Percentiles rank a stretch among this genome's conserved stretches.
phyloP scores from a whole-genome alignment of 1,284 basidiomycete species.

The Vanrija sp. region DNA sequence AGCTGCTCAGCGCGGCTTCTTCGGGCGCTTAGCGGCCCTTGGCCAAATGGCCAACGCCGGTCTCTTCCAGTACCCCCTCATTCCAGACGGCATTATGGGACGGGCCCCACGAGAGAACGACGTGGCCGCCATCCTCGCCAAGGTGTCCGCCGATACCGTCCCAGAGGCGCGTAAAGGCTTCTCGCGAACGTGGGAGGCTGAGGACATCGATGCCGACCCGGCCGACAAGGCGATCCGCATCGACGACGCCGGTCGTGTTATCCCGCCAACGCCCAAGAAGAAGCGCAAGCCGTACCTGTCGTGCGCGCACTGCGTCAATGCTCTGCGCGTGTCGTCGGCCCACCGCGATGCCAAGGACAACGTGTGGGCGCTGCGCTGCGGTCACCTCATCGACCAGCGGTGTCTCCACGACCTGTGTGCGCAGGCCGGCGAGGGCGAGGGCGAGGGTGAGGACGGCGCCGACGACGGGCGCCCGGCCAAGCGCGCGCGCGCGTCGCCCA shows the following conservation, averaged over 20 bases:
- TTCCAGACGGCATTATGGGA: neutral
- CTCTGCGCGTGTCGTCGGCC: slow-evolving; percentile 34
- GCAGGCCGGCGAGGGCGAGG: neutral
- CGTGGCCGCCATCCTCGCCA: slow-evolving; percentile 20
- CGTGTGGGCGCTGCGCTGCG: slow-evolving; percentile 45
- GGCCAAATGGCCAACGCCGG: neutral
- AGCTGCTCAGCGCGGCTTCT: neutral
- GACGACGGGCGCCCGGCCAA: neutral
- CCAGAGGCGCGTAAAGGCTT: slow-evolving; percentile 16
- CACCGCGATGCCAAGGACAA: slow-evolving; percentile 32
- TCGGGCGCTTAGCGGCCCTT: neutral
- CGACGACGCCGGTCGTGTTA: slow-evolving; percentile 28
- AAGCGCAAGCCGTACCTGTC: slow-evolving; percentile 26
- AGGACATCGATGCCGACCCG: slow-evolving; percentile 10
- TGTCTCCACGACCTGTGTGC: slow-evolving; percentile 29
- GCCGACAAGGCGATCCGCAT: slow-evolving; percentile 9
- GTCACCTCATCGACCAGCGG: slow-evolving; percentile 46
- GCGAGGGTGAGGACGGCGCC: neutral
- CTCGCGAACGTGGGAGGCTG: slow-evolving; percentile 28
- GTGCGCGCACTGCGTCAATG: slow-evolving; percentile 37
- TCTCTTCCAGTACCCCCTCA: neutral
- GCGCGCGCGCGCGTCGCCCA: neutral
- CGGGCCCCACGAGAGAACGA: slow-evolving; percentile 12
- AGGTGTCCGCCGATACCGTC: slow-evolving; percentile 11
- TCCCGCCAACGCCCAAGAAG: slow-evolving; percentile 6